Base-by-base conservation (phyloP, 2,329 filamentous ascomycete genomes). In the Colletotrichum sp. region DNA sequence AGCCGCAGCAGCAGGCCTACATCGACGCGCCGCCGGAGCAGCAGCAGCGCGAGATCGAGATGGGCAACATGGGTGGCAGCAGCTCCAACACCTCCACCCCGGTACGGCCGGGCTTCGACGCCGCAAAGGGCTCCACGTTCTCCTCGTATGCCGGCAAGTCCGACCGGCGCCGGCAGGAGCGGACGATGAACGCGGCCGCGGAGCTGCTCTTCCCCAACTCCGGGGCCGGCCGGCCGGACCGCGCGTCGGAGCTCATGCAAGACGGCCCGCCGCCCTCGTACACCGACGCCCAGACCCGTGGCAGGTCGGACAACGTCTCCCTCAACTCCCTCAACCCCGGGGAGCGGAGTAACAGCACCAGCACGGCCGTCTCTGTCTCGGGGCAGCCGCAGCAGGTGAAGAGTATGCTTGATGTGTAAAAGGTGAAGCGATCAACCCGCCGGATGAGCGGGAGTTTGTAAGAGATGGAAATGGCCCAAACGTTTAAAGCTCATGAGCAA, bases 341-440 rank as follows among this genome's bases (percentile, higher is more conserved):
- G 13, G 84, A 83, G 34, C 84, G 89, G 61, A 88, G 86, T 68
- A 82, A 84, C 56, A 90, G 89, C 77, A 84, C 85, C 2, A 85
- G 82, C 61, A 89, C 89, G 43, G 83, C 82, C n/a, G 81, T 85
- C 61, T 91, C 89, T 7, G 82, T 88, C 15, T 84, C 81, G 8
- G 84, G 81, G 25, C 73, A 86, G 70, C 89, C 89, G n/a, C 89
- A 91, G 79, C 87, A 90, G 79, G 83, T 91, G 8, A 86, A 84
- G 79, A 92, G 90, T 79, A 92, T 92, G 90, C 78, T 92, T 78
- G 90, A 92, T 78, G 79, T 92, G 25, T 70, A 55, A 34, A 36
- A 7, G 5, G 13, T 7, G 39, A 48, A 12, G 39, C 3, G 39
- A 12, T 4, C 39, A 43, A 2, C 39, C 39, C 18, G 39, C 39